Percentiles rank a stretch among this genome's conserved stretches.
Evolutionary conservation across 768 basidiomycete species (phyloP).

Genomic region (Mycena maculata): DNA sequence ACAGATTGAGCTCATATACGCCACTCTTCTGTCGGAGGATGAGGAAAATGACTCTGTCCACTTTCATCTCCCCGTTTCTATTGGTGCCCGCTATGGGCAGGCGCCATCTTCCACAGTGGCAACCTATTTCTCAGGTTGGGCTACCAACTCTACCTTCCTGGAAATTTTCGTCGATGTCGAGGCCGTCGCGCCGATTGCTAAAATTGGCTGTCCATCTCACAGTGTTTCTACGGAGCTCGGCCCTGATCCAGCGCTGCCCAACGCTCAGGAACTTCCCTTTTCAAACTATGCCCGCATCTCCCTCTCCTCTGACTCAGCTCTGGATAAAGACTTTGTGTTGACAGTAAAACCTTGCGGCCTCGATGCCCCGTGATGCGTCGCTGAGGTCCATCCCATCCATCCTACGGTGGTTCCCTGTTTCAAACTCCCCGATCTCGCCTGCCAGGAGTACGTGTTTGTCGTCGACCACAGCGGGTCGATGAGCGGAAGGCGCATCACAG

Average conservation of each 20-base stretch:
- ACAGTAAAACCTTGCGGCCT: slow-evolving; percentile 51
- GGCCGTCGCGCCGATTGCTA: slow-evolving; percentile 16
- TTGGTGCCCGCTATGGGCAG: slow-evolving; percentile 26
- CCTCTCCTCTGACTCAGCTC: slow-evolving; percentile 8
- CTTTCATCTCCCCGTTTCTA: slow-evolving; percentile 5
- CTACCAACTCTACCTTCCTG: slow-evolving; percentile 5
- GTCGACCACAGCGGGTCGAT: slow-evolving; percentile 61
- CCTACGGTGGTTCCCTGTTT: slow-evolving; percentile 54
- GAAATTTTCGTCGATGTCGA: slow-evolving; percentile 10
- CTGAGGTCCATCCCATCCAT: slow-evolving; percentile 40
- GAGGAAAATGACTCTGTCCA: slow-evolving; percentile 19
- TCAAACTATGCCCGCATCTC: slow-evolving; percentile 20
- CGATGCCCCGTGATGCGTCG: slow-evolving; percentile 58
- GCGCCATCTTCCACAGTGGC: not conserved
- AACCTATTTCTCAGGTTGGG: too few species aligned
- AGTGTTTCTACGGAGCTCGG: slow-evolving; percentile 29
- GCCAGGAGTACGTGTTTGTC: slow-evolving; percentile 60
- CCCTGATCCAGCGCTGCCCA: slow-evolving; percentile 23
- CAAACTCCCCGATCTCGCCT: slow-evolving; percentile 44
- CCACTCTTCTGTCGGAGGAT: slow-evolving; percentile 13
- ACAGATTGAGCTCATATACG: slow-evolving; percentile 12
- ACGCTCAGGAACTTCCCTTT: slow-evolving; percentile 22
- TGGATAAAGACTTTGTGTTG: slow-evolving; percentile 54
- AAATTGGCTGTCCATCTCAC: slow-evolving; percentile 26
- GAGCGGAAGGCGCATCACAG: slow-evolving; percentile 42